Evolutionary conservation across 2,329 filamentous ascomycete genomes (phyloP).

Genomic region (Colletotrichum aenigma): DNA sequence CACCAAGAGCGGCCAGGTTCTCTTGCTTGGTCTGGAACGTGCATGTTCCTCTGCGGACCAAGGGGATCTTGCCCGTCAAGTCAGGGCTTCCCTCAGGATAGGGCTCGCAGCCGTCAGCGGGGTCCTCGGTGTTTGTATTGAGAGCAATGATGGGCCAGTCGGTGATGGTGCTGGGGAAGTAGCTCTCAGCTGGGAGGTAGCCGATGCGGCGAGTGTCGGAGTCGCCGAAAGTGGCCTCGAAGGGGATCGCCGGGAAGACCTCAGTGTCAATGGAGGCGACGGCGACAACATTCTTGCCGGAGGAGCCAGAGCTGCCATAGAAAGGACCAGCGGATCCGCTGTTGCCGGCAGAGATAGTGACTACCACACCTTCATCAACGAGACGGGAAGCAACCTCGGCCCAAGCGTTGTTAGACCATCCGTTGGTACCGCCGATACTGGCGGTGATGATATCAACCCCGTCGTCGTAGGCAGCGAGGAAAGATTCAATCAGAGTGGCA

Average conservation of each 20-base stretch:
- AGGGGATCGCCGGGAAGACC: slow-evolving; percentile 30
- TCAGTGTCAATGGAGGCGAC: slow-evolving; percentile 46
- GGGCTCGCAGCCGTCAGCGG: slow-evolving; percentile 29
- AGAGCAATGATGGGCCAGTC: slow-evolving; percentile 33
- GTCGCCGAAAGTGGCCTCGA: slow-evolving; percentile 32
- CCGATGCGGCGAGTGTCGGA: slow-evolving; percentile 28
- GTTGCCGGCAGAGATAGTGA: slow-evolving; percentile 58
- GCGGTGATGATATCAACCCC: slow-evolving; percentile 40
- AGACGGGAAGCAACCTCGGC: slow-evolving; percentile 44
- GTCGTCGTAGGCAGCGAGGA: slow-evolving; percentile 36
- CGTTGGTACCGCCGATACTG: slow-evolving; percentile 35
- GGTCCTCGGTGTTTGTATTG: slow-evolving; percentile 26
- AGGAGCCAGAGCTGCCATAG: slow-evolving; percentile 44
- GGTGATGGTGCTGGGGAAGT: slow-evolving; percentile 36
- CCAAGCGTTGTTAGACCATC: slow-evolving; percentile 31
- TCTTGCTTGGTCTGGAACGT: slow-evolving; percentile 27
- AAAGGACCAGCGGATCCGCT: slow-evolving; percentile 53
- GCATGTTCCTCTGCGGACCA: slow-evolving; percentile 44
- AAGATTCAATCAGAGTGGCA: slow-evolving; percentile 43
- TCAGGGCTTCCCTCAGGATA: slow-evolving; percentile 25
- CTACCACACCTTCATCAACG: slow-evolving; percentile 49
- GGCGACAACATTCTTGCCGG: slow-evolving; percentile 44
- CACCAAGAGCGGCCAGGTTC: slow-evolving; percentile 29
- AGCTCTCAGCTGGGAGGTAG: slow-evolving; percentile 37
- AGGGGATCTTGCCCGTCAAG: slow-evolving; percentile 31